Conservation (phyloP, 768 basidiomycete genomes). For the Boletales sp. region DNA sequence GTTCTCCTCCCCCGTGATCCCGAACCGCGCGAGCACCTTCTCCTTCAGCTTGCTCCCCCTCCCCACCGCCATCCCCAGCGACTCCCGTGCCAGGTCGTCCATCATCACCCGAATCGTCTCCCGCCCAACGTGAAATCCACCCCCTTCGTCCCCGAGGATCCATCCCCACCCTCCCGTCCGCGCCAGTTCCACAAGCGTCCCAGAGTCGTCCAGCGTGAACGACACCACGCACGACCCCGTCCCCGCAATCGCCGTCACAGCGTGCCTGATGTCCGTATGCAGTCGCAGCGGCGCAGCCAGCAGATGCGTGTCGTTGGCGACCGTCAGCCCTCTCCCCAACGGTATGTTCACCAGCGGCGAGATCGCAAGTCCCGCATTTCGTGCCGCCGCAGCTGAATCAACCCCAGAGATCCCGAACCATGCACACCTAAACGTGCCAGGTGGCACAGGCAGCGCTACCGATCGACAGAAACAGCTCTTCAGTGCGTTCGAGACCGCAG, state of each 20-base stretch:
- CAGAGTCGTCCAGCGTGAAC: conserved; percentile 45
- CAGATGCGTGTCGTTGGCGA: conserved; percentile 83
- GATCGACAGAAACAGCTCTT: conserved; percentile 37
- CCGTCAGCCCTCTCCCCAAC: conserved; percentile 52
- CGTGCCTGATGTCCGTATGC: conserved; percentile 54
- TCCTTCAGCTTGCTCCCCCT: conserved; percentile 37
- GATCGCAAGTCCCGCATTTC: conserved; percentile 50
- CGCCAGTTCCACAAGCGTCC: conserved; percentile 56
- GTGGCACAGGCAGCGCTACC: conserved; percentile 36
- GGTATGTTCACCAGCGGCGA: conserved; percentile 53
- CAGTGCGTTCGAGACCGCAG: conserved; percentile 55
- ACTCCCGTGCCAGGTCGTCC: conserved; percentile 48
- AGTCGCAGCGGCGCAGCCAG: conserved; percentile 75
- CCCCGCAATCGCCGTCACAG: conserved; percentile 73
- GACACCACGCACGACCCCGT: conserved; percentile 78
- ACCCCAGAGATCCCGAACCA: conserved; percentile 87
- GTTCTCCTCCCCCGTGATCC: conserved; percentile 42
- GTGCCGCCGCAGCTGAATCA: conserved; percentile 65
- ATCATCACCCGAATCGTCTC: conserved; percentile 71
- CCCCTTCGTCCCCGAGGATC: conserved; percentile 82
- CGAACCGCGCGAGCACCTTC: conserved; percentile 53
- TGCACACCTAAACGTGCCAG: conserved; percentile 54
- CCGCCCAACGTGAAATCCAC: conserved; percentile 76
- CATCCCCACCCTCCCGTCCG: conserved; percentile 81
- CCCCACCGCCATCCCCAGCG: conserved; percentile 26